Percentiles rank a stretch among this genome's conserved stretches.
phyloP scores from a whole-genome alignment of 192 early-diverging fungal genomes.

The Entomortierella lignicola region DNA sequence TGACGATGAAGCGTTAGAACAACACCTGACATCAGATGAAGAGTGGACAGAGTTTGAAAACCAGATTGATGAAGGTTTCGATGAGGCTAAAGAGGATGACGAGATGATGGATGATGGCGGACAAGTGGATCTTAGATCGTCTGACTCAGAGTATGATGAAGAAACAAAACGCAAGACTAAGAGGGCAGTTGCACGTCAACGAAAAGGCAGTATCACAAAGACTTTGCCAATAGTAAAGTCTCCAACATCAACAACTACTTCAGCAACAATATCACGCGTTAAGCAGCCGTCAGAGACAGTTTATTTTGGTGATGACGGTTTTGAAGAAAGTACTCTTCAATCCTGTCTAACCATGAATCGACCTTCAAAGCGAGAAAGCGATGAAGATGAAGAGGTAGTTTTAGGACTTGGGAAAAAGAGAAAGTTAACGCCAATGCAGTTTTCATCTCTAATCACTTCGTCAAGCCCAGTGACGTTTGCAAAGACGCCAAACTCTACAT shows the following conservation, averaged over 20 bases:
- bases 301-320: constrained; percentile 35
- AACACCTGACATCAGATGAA: constrained; percentile 9
- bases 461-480: not conserved
- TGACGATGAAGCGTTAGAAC: not conserved
- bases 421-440: constrained; percentile 16
- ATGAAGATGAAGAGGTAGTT: constrained; percentile 18
- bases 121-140: constrained; percentile 23
- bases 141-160: constrained; percentile 48
- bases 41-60: constrained; percentile 40
- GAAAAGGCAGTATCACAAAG: not conserved
- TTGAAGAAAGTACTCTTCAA: constrained; percentile 4
- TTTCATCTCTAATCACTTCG: constrained; percentile 1
- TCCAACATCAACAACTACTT: not conserved
- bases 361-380: constrained; percentile 4
- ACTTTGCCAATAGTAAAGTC: not conserved
- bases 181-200: not conserved
- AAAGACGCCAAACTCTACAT: not conserved
- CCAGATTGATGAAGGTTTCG: constrained; percentile 32
- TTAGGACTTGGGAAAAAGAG: constrained; percentile 28
- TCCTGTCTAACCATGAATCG: not conserved
- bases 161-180: not conserved
- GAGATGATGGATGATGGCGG: constrained; percentile 23
- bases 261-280: not conserved
- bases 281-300: constrained; percentile 34
- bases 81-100: constrained; percentile 18